Conservation (phyloP, 2,329 filamentous ascomycete genomes). For the Coleophoma cylindrospora region DNA sequence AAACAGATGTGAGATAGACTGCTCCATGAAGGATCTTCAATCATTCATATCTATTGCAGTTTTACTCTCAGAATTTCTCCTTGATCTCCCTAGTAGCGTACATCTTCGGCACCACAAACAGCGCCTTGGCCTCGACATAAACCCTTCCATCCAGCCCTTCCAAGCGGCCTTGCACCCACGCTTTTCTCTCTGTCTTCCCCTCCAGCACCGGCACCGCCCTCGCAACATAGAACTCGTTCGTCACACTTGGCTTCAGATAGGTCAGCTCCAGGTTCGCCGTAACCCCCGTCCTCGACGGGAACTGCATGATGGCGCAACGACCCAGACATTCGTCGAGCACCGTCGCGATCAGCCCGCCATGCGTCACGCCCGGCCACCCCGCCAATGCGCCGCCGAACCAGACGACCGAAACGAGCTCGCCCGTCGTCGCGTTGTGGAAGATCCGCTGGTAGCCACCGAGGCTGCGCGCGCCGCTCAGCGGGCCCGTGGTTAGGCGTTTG, state of each 20-base stretch:
- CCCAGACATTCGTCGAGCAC: slow-evolving; percentile 65
- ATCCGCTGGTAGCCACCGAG: slow-evolving; percentile 50
- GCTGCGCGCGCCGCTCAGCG: slow-evolving; percentile 35
- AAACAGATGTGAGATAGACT: no score
- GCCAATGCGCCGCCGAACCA: slow-evolving; percentile 60
- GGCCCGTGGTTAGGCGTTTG: slow-evolving; percentile 34
- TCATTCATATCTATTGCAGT: neutral
- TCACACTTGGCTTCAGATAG: slow-evolving; percentile 56
- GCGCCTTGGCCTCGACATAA: slow-evolving; percentile 51
- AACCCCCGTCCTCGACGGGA: slow-evolving; percentile 45
- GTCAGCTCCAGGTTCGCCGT: slow-evolving; percentile 53
- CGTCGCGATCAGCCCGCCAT: slow-evolving; percentile 67
- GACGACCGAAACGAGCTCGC: slow-evolving; percentile 57
- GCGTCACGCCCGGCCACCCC: slow-evolving; percentile 68
- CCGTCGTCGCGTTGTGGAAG: slow-evolving; percentile 56
- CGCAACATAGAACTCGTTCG: slow-evolving; percentile 60
- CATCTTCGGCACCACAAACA: slow-evolving; percentile 54
- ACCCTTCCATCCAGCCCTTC: slow-evolving; percentile 50
- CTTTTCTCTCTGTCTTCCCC: slow-evolving; percentile 39
- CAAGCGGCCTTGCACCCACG: slow-evolving; percentile 48
- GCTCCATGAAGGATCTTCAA: no score
- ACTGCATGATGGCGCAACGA: slow-evolving; percentile 48
- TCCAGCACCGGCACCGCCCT: slow-evolving; percentile 38
- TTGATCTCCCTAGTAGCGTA: slow-evolving; percentile 10
- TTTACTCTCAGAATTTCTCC: slow-evolving; percentile 5